Evolutionary conservation across 2,329 filamentous ascomycete genomes (phyloP).

Genomic region (Lachnellula cervina): DNA sequence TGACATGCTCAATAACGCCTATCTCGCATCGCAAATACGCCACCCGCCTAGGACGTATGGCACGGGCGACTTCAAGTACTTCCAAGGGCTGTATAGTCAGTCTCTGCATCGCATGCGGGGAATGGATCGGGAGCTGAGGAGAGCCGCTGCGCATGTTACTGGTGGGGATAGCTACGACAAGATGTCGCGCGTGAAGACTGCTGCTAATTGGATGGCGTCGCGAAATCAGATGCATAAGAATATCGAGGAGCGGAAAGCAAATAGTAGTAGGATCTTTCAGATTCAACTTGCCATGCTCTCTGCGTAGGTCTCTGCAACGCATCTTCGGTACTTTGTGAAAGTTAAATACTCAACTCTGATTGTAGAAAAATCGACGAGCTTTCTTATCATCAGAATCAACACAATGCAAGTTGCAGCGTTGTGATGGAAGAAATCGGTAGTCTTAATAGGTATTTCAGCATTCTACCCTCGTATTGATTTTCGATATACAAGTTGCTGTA

Average conservation of each 20-base stretch:
- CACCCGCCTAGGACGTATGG: slow-evolving; percentile 17
- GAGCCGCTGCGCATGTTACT: slow-evolving; percentile 8
- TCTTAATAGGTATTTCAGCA: slow-evolving; percentile 4
- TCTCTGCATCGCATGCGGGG: slow-evolving; percentile 14
- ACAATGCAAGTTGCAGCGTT: slow-evolving; percentile 15
- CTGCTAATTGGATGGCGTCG: slow-evolving; percentile 18
- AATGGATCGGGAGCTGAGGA: slow-evolving; percentile 15
- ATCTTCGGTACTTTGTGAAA: not conserved
- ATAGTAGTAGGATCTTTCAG: slow-evolving; percentile 20
- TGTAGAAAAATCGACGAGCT: slow-evolving; percentile 21
- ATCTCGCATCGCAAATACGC: slow-evolving; percentile 17
- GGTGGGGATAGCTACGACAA: slow-evolving; percentile 17
- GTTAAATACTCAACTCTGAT: slow-evolving; percentile 1
- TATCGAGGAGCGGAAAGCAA: slow-evolving; percentile 18
- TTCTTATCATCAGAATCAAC: slow-evolving; percentile 21
- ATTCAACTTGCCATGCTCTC: slow-evolving; percentile 21
- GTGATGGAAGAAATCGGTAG: slow-evolving; percentile 3
- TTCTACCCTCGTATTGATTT: slow-evolving; percentile 6
- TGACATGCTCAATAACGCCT: slow-evolving; percentile 21
- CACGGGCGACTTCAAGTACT: slow-evolving; percentile 20
- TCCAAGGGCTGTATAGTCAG: slow-evolving; percentile 15
- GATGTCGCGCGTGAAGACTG: slow-evolving; percentile 18
- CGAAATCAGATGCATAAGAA: slow-evolving; percentile 16
- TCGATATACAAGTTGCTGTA: not conserved
- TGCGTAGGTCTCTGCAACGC: slow-evolving; percentile 13